Evolutionary conservation across 2,329 filamentous ascomycete genomes (phyloP).

Genomic region (Sporothrix sp.): DNA sequence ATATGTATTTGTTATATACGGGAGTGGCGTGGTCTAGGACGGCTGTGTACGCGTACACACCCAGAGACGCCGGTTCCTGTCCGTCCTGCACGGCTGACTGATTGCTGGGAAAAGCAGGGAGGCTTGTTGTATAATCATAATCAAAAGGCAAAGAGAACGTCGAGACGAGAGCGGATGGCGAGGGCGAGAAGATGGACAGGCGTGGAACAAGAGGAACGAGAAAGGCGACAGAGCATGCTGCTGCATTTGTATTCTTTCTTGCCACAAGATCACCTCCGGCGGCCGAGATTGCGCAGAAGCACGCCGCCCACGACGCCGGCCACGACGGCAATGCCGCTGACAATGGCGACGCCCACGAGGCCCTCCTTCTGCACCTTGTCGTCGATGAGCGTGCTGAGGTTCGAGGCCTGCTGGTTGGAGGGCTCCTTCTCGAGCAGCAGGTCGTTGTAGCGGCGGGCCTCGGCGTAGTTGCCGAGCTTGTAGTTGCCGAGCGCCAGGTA

Average conservation of each 20-base stretch:
- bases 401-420: conserved; percentile 79
- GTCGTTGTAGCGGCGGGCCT: conserved; percentile 91
- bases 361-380: conserved; percentile 95
- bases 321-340: conserved; percentile 84
- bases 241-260: too few species aligned
- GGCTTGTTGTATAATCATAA: too few species aligned
- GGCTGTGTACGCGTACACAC: too few species aligned
- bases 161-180: too few species aligned
- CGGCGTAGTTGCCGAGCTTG: conserved; percentile 95
- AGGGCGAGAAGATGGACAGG: too few species aligned
- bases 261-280: conserved; percentile 39
- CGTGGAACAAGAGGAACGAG: too few species aligned
- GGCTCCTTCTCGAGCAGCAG: conserved; percentile 84
- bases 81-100: too few species aligned
- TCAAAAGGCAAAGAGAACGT: too few species aligned
- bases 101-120: too few species aligned
- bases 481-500: conserved; percentile 96
- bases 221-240: background rate
- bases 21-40: conserved; percentile 10
- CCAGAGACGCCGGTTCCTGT: too few species aligned
- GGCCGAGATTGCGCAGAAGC: conserved; percentile 64
- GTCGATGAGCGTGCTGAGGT: conserved; percentile 80
- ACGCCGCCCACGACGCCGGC: conserved; percentile 89
- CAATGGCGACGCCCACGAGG: conserved; percentile 85
- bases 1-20: conserved; percentile 10